Evolutionary conservation across 352 stramenopile genomes (phyloP), one percentile per base, ranked within the genome.

Genomic region (Globisporangium cylindrosporum): DNA sequence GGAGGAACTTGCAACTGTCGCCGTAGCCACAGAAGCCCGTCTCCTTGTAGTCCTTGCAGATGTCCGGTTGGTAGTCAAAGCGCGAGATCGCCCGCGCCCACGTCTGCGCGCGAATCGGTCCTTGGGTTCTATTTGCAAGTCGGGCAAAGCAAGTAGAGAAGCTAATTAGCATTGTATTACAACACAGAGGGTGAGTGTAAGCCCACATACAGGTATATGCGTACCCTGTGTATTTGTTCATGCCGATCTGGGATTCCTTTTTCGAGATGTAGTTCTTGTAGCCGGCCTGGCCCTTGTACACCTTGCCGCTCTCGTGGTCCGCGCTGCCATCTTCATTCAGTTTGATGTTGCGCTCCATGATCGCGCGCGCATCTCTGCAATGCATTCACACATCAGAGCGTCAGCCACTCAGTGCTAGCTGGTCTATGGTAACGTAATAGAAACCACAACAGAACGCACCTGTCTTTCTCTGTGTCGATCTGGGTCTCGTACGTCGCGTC

Each of bases 21-120:
- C 98, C 98, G 75, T 98, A 99, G 49, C 97, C 97, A 70, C 97
- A 99, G 76, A 99, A 99, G 29, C 98, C 98, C 7, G 98, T 99
- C 60, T 99, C 97, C 69, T 99, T 99, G 84, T 99, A 99, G 77
- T 99, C 98, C 74, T 99, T 99, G 80, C 98, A 99, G 61, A 99
- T 93, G 71, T 99, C 97, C 2, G 96, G 95, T 75, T 90, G 80
- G 79, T 99, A 99, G 70, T 99, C 98, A 68, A 99, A 99, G 24
- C 95, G 90, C 32, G 80, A 97, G 56, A 98, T 99, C 22, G 94
- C 93, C 6, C 97, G 86, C 4, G 98, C 86, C 79, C 97, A 98
- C 2, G 89, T 97, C 43, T 98, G 86, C 20, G 96, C 97, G n/a
- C 92, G 85, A 27, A 99, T 97, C 6, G 97, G 97, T 8, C 96